These are phyloP conservation scores for Symbiodinium pilosum DNA, from an alignment of 73 alveolate genomes.

Conservation along the genomic window DNA sequence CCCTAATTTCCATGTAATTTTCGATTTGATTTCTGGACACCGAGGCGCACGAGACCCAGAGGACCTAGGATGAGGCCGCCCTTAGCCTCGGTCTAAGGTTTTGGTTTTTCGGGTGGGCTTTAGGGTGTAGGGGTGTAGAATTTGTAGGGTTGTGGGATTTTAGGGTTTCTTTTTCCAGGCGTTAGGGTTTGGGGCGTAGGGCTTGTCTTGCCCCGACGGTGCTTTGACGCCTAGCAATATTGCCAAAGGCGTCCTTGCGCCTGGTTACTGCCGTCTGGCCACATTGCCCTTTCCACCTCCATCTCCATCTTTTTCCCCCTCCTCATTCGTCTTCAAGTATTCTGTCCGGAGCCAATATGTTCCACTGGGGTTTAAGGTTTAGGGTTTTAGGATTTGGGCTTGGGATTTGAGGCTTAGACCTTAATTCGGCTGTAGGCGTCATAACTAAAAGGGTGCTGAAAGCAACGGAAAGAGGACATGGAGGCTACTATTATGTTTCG, in stretches of 20 bases:
- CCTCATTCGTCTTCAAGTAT: no score
- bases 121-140: background rate
- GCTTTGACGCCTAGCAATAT: no score
- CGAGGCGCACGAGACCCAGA: conserved; percentile 70
- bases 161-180: background rate
- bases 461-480: no score
- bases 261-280: no score
- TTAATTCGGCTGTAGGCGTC: background rate
- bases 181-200: no score
- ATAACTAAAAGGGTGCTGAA: background rate
- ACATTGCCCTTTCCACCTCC: no score
- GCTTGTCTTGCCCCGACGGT: no score
- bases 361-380: background rate
- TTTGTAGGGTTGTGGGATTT: background rate
- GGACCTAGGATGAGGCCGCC: conserved; percentile 87
- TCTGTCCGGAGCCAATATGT: no score
- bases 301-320: no score
- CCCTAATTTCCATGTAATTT: background rate
- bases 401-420: background rate
- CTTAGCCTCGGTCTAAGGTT: conserved; percentile 34
- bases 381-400: background rate
- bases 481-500: no score
- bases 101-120: background rate
- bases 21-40: background rate
- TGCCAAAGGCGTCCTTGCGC: no score